These are phyloP conservation scores for Fusarium sp. DNA, from an alignment of 2,329 filamentous ascomycete genomes.

Conservation along the genomic window DNA sequence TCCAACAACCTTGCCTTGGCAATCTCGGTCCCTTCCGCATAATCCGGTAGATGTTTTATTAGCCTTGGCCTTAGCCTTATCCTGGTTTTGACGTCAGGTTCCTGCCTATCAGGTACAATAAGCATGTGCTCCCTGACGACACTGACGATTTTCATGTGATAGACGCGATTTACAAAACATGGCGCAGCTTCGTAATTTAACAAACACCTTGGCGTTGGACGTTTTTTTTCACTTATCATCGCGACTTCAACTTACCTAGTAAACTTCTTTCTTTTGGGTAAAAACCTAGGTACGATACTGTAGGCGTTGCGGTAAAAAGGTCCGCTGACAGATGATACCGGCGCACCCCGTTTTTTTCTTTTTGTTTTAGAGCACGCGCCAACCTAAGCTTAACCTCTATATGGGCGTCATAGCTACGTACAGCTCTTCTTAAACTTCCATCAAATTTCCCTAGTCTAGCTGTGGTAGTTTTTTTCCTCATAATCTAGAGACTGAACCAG, in stretches of 20 bases:
- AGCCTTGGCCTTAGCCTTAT: slow-evolving; percentile 3
- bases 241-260: slow-evolving; percentile 4
- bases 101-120: slow-evolving; percentile 48
- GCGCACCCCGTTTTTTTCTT: slow-evolving; percentile 38
- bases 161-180: slow-evolving; percentile 11
- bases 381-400: slow-evolving; percentile 6
- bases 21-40: slow-evolving; percentile 24
- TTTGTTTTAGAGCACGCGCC: slow-evolving; percentile 40
- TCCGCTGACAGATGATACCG: slow-evolving; percentile 26
- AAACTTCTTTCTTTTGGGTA: slow-evolving; percentile 1
- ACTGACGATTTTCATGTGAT: slow-evolving; percentile 36
- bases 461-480: slow-evolving; percentile 5
- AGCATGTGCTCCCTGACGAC: slow-evolving; percentile 31
- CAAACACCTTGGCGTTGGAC: neutral
- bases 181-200: slow-evolving; percentile 13
- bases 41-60: neutral
- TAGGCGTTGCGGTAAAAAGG: neutral
- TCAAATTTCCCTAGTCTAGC: slow-evolving; percentile 9
- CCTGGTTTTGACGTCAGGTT: slow-evolving; percentile 46
- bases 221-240: neutral
- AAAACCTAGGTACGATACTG: too few relatives aligned
- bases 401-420: slow-evolving; percentile 46
- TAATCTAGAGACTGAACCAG: slow-evolving; percentile 22
- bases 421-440: slow-evolving; percentile 20
- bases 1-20: slow-evolving; percentile 1